Evolutionary conservation across 2,329 filamentous ascomycete species (phyloP), one percentile per base, ranked within the genome.

Genomic region (Colletotrichum sp.): DNA sequence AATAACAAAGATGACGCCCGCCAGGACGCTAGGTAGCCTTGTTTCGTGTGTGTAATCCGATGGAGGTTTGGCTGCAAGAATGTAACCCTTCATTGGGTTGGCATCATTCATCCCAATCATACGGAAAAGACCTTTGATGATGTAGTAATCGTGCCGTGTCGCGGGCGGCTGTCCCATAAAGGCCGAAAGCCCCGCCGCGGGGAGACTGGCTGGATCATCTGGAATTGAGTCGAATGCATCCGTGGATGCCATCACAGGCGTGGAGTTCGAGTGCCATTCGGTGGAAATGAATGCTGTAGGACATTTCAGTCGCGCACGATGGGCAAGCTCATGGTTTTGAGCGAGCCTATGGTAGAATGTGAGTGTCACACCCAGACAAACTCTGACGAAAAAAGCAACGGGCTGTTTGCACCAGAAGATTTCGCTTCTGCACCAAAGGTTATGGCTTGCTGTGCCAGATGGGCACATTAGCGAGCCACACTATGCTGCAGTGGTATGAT

Each of bases 1-100:
- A 6, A 82, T 77, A 4, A 79, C 78, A 11, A 83, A 75, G 47
- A 77, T 69, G 72, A 81, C 76, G n/a, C 78, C 79, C 13, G 73
- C 62, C 21, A 83, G 76, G 24, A 83, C 78, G 21, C 74, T 74
- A 4, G 79, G 73, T 9, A 76, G 70, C 66, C 77, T 79, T 8
- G 79, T 78, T 34, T 79, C 76, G 66, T 77, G 80, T 3, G 75
- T 69, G 33, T 80, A 79, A 18, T 57, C 57, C 27, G 74, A 64
- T 4, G 64, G 70, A 16, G 75, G 76, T 55, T 75, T 74, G 21
- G 73, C 76, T 13, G 75, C 77, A 8, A 76, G 68, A 7, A 76
- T 62, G 33, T 77, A 77, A 12, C 77, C 79, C 24, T 68, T 34
- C 27, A 71, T 70, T 15, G 78, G 75, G 54, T 79, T 78, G 18